These are phyloP conservation scores for Colletotrichum falcatum DNA, from an alignment of 2,329 filamentous ascomycete genomes.

Conservation along the genomic window DNA sequence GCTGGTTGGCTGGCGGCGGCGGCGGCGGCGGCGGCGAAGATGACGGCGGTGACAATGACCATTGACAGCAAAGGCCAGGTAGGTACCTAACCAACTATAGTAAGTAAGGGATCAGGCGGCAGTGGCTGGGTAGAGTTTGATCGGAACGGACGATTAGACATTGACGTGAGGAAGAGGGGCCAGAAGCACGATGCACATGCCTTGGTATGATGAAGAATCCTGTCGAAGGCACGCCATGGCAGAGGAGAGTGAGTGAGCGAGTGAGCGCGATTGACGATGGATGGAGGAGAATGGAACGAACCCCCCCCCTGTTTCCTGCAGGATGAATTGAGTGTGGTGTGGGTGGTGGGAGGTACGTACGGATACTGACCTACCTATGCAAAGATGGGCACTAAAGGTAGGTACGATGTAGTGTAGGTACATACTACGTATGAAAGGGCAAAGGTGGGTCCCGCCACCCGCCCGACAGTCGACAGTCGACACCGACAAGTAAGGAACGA, in stretches of 20 bases:
- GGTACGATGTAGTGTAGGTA: too few relatives aligned
- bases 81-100: too few relatives aligned
- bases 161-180: too few relatives aligned
- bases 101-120: constrained; percentile 5
- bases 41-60: too few relatives aligned
- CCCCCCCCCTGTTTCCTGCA: neutral
- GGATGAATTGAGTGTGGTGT: constrained; percentile 6
- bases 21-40: neutral
- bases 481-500: constrained; percentile 5
- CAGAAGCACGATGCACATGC: too few relatives aligned
- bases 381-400: constrained; percentile 11
- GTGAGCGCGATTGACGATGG: neutral
- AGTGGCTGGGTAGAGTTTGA: constrained; percentile 14
- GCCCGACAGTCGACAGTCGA: constrained; percentile 15
- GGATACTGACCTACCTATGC: too few relatives aligned
- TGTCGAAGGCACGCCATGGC: neutral
- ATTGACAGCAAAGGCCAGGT: too few relatives aligned
- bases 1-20: too few relatives aligned
- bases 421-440: constrained; percentile 11
- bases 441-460: constrained; percentile 19
- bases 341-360: constrained; percentile 3
- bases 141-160: neutral
- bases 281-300: neutral
- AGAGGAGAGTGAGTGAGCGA: neutral
- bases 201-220: too few relatives aligned